Base-by-base conservation (phyloP, 768 basidiomycete genomes). In the Lentinula lateritia region DNA sequence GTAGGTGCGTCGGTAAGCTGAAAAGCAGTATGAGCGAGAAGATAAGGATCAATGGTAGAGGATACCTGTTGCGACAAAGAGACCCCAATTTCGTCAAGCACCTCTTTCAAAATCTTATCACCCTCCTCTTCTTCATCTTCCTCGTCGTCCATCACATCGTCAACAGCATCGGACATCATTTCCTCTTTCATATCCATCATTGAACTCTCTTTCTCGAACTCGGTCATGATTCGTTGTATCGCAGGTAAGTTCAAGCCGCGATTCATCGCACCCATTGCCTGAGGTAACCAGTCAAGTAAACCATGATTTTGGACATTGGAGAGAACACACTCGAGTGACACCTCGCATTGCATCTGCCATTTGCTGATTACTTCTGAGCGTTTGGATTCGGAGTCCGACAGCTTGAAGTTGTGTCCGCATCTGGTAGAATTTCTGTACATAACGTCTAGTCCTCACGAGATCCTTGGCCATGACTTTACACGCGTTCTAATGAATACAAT, bases 151-250 rank as follows among this genome's bases (percentile, higher is more conserved):
- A 98, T 96, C 53, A 90, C 95, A 67, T 98, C 96, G 74, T 98
- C 97, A 15, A 98, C 91, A 13, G 94, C 90, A 63, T 98, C 97
- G 20, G 92, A 93, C 97, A 98, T 99, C 92, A 98, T 98, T 73
- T 97, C 96, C 75, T 98, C 97, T 73, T 98, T 99, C 97, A 99
- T 98, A 75, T 99, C 97, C 97, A 99, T 99, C 76, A 89, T 93
- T 5, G 93, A 87, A 67, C 90, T 96, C 76, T 99, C 97, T 69
- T 87, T 90, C 78, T 99, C 97, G 68, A 99, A 99, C 50, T 99
- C 96, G 67, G 88, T 93, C 92, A 99, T 95, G 71, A 98, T 98
- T 58, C 87, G 85, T 72, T 95, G 92, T 62, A 99, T 98, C 63
- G 86, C 85, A 15, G 97, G 97, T 15, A 98, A 83, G 74, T 99